These are phyloP conservation scores for Penicillium roqueforti DNA, from an alignment of 495 filamentous ascomycete species.

Conservation along the genomic window DNA sequence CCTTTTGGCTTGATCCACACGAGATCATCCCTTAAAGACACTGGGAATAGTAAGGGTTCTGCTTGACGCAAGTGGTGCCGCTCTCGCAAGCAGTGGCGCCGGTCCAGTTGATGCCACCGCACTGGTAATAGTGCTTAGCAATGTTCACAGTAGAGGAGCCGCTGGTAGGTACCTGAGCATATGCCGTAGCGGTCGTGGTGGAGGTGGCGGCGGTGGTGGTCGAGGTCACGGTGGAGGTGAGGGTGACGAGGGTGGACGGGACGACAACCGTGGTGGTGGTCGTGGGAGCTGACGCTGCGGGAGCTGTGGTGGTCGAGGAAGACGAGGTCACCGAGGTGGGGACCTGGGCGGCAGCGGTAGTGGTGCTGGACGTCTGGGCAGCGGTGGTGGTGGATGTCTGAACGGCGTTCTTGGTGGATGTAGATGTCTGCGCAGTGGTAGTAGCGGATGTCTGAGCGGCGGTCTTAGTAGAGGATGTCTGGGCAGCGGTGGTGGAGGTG, in stretches of 20 bases:
- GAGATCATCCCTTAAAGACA: constrained; percentile 33
- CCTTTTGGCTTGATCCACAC: background rate
- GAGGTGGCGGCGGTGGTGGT: too few relatives aligned
- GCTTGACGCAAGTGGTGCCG: constrained; percentile 39
- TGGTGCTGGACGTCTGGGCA: constrained; percentile 12
- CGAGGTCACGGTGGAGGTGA: constrained; percentile 10
- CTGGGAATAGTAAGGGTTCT: constrained; percentile 52
- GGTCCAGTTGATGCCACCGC: constrained; percentile 48
- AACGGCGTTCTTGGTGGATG: too few relatives aligned
- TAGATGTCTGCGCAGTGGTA: too few relatives aligned
- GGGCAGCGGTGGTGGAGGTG: constrained; percentile 1
- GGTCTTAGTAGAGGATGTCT: too few relatives aligned
- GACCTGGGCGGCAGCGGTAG: constrained; percentile 14
- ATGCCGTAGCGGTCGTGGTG: constrained; percentile 13
- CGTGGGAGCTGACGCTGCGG: too few relatives aligned
- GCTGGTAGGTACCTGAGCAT: constrained; percentile 9
- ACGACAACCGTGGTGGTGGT: constrained; percentile 14
- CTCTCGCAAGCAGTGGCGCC: constrained; percentile 45
- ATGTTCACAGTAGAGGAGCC: constrained; percentile 16
- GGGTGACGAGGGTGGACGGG: constrained; percentile 17
- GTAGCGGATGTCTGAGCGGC: constrained; percentile 5
- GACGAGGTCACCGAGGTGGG: constrained; percentile 6
- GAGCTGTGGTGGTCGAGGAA: background rate
- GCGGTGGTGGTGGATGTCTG: constrained; percentile 6
- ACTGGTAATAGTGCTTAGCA: constrained; percentile 41